Evolutionary conservation across 139 green algal species (phyloP), one percentile per base, ranked within the genome.

Genomic region (Raphidocelis subcapitata): DNA sequence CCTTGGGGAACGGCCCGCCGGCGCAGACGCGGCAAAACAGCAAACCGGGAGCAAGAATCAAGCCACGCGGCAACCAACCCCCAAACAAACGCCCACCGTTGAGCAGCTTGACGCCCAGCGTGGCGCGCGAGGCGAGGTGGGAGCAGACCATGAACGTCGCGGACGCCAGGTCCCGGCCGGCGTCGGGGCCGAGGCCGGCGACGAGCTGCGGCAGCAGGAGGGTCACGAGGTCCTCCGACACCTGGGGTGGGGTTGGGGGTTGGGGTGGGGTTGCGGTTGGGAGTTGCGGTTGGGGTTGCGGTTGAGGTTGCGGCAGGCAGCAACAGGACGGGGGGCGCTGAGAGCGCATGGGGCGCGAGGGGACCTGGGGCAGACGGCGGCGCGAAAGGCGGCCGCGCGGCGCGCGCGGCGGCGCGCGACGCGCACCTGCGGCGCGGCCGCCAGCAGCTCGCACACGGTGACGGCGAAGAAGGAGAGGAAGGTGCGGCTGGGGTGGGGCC

Each of bases 141-240:
- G 81, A 86, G 20, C 92, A 24, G 20, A 92, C 75, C 86, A 97
- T 97, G 46, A 91, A 68, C 0, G 81, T 90, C 2, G 90, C 92
- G 2, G 84, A 80, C 20, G 80, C 74, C 73, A 92, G 89, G 72
- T 96, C 90, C 18, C 77, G 26, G 14, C 49, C 35, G 2, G 76
- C 81, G 8, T 51, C 55, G 1, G 26, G 20, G 10, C 62, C 80
- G 32, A 96, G 69, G 2, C 92, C 92, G 1, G 73, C 77, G 24
- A 91, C 65, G 31, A 96, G 64, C 74, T 85, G 87, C 16, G 90
- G 86, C 65, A 97, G 80, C 73, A 97, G 76, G 33, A 78, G 56
- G 8, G 76, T 56, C 20, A 88, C 54, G 0, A 81, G 26, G 12
- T 70, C 60, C 62, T 88, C 78, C 0, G 66, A 37, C 0, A 89